Percentiles rank a stretch among this genome's conserved stretches.
These are phyloP conservation scores for Erysimum cheiri DNA, from an alignment of 441 rosid species.

Conservation along the genomic window DNA sequence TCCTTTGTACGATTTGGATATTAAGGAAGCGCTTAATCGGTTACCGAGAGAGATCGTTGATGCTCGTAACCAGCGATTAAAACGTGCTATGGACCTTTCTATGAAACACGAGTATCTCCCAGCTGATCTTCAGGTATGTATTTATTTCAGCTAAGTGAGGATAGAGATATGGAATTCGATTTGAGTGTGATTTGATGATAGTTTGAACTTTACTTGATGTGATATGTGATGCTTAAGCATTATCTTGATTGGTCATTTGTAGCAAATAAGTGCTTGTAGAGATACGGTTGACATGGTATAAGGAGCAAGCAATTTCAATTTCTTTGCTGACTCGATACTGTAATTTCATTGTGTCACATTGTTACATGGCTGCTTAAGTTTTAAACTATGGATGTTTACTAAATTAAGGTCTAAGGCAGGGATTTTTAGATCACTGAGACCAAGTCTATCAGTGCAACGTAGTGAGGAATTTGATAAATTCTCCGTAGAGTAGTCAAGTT, in stretches of 20 bases:
- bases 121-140: constrained; percentile 63
- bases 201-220: not conserved
- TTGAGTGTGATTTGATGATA: not conserved
- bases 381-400: too few species aligned
- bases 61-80: constrained; percentile 79
- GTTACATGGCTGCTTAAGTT: too few species aligned
- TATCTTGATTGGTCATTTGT: not conserved
- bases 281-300: not conserved
- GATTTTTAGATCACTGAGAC: not conserved
- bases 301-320: too few species aligned
- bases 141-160: not conserved
- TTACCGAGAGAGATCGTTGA: constrained; percentile 81
- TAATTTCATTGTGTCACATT: too few species aligned
- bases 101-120: constrained; percentile 86
- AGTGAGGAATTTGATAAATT: not conserved
- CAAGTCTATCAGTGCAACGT: not conserved
- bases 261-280: not conserved
- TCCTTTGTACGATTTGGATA: constrained; percentile 74
- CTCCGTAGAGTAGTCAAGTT: not conserved
- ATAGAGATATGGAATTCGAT: not conserved
- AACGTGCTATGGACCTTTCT: constrained; percentile 88
- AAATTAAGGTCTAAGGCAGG: too few species aligned
- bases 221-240: not conserved
- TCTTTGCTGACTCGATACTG: too few species aligned
- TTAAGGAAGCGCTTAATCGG: constrained; percentile 78